phyloP scores from a whole-genome alignment of 179 eudicot genomes.

The Drosera spatulata region DNA sequence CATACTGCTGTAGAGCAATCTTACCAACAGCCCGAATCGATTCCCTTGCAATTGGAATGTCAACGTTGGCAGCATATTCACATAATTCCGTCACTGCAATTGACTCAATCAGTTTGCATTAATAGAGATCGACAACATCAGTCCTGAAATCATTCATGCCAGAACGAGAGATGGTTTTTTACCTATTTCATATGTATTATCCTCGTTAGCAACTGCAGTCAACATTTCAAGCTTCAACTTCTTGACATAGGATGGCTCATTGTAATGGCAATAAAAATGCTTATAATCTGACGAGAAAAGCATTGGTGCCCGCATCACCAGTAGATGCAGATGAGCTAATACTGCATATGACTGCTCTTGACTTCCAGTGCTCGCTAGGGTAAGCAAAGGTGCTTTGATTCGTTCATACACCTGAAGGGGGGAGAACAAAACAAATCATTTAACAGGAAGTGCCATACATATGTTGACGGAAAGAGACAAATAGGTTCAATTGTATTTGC shows the following conservation, averaged over 20 bases:
- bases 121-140: background rate
- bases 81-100: slow-evolving; percentile 91
- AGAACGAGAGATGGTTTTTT: slow-evolving; percentile 4
- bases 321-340: slow-evolving; percentile 85
- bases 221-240: slow-evolving; percentile 98
- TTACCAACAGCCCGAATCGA: slow-evolving; percentile 99
- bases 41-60: slow-evolving; percentile 91
- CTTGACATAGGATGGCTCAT: slow-evolving; percentile 92
- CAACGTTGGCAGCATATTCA: slow-evolving; percentile 98
- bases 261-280: slow-evolving; percentile 95
- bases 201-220: slow-evolving; percentile 94
- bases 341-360: slow-evolving; percentile 92
- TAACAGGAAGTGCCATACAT: background rate
- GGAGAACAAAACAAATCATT: background rate
- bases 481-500: too few species aligned
- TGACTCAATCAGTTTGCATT: slow-evolving; percentile 1
- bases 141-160: background rate
- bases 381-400: slow-evolving; percentile 92
- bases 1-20: slow-evolving; percentile 97
- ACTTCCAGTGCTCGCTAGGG: slow-evolving; percentile 89
- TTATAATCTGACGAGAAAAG: slow-evolving; percentile 90
- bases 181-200: slow-evolving; percentile 95
- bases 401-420: slow-evolving; percentile 81
- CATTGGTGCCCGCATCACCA: slow-evolving; percentile 98
- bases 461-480: too few species aligned